phyloP scores from a whole-genome alignment of 805 yeast species.

The Komagataella pseudopastoris region DNA sequence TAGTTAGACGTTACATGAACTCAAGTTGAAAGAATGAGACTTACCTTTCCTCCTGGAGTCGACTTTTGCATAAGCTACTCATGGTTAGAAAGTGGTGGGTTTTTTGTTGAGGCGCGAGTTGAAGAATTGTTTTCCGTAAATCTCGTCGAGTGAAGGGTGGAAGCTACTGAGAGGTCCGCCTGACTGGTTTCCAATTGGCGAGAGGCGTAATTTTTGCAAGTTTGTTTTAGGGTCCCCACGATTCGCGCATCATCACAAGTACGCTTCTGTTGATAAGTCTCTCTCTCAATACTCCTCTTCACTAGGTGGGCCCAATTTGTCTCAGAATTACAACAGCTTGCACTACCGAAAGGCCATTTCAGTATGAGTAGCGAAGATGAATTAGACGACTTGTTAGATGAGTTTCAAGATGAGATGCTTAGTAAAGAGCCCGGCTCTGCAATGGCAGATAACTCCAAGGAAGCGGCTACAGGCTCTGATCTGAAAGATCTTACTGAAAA shows the following conservation, averaged over 20 bases:
- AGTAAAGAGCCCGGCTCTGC: slow-evolving; percentile 46
- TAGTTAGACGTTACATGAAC: background rate
- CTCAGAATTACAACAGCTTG: background rate
- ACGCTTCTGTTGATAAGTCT: background rate
- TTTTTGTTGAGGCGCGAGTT: background rate
- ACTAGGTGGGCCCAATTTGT: background rate
- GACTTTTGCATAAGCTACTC: slow-evolving; percentile 49
- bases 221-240: background rate
- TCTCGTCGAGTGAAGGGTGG: background rate
- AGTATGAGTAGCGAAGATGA: slow-evolving; percentile 20
- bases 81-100: background rate
- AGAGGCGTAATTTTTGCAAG: background rate
- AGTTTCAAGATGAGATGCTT: slow-evolving; percentile 60
- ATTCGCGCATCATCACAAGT: background rate
- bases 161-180: background rate
- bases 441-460: slow-evolving; percentile 1
- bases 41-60: slow-evolving; percentile 80
- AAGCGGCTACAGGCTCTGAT: background rate
- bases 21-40: slow-evolving; percentile 7
- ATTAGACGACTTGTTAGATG: slow-evolving; percentile 76
- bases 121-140: background rate
- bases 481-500: slow-evolving; percentile 8
- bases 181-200: background rate
- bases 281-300: background rate
- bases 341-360: background rate